These are phyloP conservation scores for Dissophora ornata DNA, from an alignment of 192 early-diverging fungal species.

Conservation along the genomic window DNA sequence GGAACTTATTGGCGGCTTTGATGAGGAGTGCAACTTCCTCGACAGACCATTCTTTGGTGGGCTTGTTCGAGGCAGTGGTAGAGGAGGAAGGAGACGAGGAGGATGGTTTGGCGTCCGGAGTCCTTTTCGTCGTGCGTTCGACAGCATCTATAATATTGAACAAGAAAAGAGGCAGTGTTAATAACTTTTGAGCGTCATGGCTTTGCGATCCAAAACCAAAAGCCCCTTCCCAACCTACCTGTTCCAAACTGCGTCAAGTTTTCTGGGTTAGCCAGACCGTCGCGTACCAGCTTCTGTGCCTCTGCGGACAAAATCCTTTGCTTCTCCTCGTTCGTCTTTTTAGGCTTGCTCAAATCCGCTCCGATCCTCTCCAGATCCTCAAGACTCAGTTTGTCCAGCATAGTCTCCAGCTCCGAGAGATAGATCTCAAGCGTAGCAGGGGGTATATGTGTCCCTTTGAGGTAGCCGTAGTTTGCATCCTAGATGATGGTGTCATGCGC, in stretches of 20 bases:
- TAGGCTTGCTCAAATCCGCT: constrained; percentile 32
- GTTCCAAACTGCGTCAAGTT: constrained; percentile 52
- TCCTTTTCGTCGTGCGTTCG: background rate
- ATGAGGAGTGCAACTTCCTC: constrained; percentile 80
- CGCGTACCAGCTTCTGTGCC: constrained; percentile 41
- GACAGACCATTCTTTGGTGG: constrained; percentile 67
- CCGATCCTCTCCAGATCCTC: constrained; percentile 54
- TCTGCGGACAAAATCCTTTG: constrained; percentile 35
- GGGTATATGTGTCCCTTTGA: constrained; percentile 23
- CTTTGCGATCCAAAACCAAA: background rate
- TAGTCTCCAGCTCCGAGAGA: constrained; percentile 63
- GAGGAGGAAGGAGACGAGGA: background rate
- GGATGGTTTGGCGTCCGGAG: background rate
- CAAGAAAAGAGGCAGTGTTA: background rate
- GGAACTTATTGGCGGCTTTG: constrained; percentile 85
- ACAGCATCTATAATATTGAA: constrained; percentile 11
- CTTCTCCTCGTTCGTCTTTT: constrained; percentile 38
- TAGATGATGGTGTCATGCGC: too few relatives aligned
- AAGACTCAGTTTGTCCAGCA: constrained; percentile 63
- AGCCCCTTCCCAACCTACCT: constrained; percentile 17
- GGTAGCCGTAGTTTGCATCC: constrained; percentile 58
- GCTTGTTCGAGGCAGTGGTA: constrained; percentile 1
- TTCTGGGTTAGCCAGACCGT: constrained; percentile 33
- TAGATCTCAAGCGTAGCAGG: constrained; percentile 48
- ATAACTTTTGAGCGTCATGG: too few relatives aligned